These are phyloP conservation scores for Ophiocordyceps australis DNA, from an alignment of 2,329 filamentous ascomycete genomes.

Conservation along the genomic window DNA sequence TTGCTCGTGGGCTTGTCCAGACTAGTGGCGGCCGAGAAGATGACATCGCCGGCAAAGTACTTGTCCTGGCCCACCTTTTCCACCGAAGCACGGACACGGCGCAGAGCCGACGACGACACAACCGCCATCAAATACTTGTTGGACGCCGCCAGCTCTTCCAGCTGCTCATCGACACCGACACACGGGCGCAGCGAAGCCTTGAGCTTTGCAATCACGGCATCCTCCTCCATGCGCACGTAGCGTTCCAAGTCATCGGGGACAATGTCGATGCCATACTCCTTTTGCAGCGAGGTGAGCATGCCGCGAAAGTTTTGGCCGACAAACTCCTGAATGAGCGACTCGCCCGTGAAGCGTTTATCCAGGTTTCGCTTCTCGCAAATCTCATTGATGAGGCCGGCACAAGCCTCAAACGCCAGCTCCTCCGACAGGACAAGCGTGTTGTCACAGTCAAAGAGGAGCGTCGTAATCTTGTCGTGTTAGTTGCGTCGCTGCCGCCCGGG, in stretches of 20 bases:
- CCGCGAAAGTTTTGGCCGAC: conserved; percentile 90
- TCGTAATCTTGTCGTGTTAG: conserved; percentile 31
- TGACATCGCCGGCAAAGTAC: conserved; percentile 57
- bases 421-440: conserved; percentile 91
- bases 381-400: conserved; percentile 75
- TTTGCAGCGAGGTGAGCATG: conserved; percentile 64
- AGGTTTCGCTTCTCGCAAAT: conserved; percentile 53
- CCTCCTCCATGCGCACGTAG: conserved; percentile 64
- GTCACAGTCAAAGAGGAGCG: conserved; percentile 63
- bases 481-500: neutral
- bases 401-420: conserved; percentile 79
- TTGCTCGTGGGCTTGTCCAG: conserved; percentile 70
- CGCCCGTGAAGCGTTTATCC: conserved; percentile 53
- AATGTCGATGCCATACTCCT: conserved; percentile 59
- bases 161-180: conserved; percentile 45
- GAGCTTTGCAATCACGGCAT: conserved; percentile 68
- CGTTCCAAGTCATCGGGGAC: conserved; percentile 46
- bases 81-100: conserved; percentile 60
- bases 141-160: conserved; percentile 41
- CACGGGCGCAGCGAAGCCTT: conserved; percentile 49
- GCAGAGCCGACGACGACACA: conserved; percentile 63
- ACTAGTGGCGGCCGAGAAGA: conserved; percentile 71
- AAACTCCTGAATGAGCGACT: conserved; percentile 66
- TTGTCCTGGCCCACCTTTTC: conserved; percentile 63
- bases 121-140: conserved; percentile 60